Conservation (phyloP, 192 early-diverging fungal species). For the Coemansia javaensis region DNA sequence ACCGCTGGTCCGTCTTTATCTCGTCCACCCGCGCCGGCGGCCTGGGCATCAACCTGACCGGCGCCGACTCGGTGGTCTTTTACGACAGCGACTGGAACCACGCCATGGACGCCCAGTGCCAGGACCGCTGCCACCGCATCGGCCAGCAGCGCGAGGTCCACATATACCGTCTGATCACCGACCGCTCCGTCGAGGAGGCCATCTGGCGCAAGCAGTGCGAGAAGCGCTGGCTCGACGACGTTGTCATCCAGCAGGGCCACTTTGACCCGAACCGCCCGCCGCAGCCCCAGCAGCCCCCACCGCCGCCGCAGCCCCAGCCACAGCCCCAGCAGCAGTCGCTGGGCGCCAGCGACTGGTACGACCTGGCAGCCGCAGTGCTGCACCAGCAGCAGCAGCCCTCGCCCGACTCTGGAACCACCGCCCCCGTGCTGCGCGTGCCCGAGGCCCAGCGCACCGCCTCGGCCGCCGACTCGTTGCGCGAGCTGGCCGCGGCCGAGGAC, state of each 20-base stretch:
- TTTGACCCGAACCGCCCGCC: too few relatives aligned
- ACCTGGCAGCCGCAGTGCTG: slow-evolving; percentile 26
- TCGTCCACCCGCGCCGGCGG: slow-evolving; percentile 93
- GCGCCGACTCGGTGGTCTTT: slow-evolving; percentile 95
- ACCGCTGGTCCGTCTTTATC: slow-evolving; percentile 87
- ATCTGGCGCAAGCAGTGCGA: slow-evolving; percentile 75
- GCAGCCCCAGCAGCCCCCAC: neutral
- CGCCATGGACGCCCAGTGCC: slow-evolving; percentile 93
- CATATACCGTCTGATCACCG: slow-evolving; percentile 71
- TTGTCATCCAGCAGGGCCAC: slow-evolving; percentile 74
- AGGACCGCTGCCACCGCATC: slow-evolving; percentile 94
- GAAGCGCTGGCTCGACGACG: slow-evolving; percentile 70
- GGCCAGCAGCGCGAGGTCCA: slow-evolving; percentile 82
- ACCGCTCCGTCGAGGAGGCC: slow-evolving; percentile 71
- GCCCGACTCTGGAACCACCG: too few relatives aligned
- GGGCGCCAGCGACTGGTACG: slow-evolving; percentile 39
- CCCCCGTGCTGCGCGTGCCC: too few relatives aligned
- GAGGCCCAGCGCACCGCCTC: slow-evolving; percentile 8
- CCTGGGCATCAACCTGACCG: slow-evolving; percentile 90
- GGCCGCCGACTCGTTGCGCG: slow-evolving; percentile 14
- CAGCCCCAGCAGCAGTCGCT: slow-evolving; percentile 3
- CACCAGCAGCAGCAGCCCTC: too few relatives aligned
- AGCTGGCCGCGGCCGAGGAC: slow-evolving; percentile 24
- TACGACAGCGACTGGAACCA: slow-evolving; percentile 95
- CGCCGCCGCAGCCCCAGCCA: neutral